phyloP scores from a whole-genome alignment of 2,329 filamentous ascomycete species.

The Talaromyces funiculosus region DNA sequence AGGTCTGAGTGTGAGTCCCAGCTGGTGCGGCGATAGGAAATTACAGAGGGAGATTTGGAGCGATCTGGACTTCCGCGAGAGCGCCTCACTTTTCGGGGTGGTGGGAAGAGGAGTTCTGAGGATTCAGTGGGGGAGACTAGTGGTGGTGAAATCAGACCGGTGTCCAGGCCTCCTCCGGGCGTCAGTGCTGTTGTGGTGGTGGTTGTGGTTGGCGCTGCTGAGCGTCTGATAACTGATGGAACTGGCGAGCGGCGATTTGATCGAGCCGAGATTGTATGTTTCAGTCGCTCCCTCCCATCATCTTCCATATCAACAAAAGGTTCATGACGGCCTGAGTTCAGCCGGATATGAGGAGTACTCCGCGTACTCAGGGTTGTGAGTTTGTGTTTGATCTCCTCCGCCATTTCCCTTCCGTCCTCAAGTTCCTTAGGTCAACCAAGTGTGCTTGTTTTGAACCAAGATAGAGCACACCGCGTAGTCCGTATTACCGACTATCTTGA shows the following conservation, averaged over 20 bases:
- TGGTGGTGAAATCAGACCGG: conserved; percentile 28
- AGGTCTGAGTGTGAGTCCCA: conserved; percentile 53
- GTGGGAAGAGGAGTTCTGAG: conserved; percentile 34
- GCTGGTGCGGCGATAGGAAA: conserved; percentile 56
- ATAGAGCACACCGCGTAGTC: neutral
- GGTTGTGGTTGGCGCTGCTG: conserved; percentile 18
- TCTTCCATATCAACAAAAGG: conserved; percentile 37
- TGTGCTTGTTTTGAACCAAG: neutral
- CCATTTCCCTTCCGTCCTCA: neutral
- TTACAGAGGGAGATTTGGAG: conserved; percentile 47
- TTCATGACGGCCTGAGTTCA: conserved; percentile 58
- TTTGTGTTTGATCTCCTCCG: conserved; percentile 11
- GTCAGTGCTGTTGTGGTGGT: conserved; percentile 32
- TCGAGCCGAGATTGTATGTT: conserved; percentile 6
- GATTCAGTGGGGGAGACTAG: conserved; percentile 40
- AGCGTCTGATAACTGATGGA: conserved; percentile 19
- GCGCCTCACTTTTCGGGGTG: conserved; percentile 38
- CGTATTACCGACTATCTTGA: neutral
- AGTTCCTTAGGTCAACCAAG: neutral
- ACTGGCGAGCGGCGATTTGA: conserved; percentile 11
- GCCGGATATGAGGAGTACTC: conserved; percentile 54
- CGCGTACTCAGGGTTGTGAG: conserved; percentile 11
- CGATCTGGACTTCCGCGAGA: conserved; percentile 49
- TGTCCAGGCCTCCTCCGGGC: conserved; percentile 36
- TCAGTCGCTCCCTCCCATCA: conserved; percentile 15